Evolutionary conservation across 306 rosid genomes (phyloP), one percentile per base, ranked within the genome.

Genomic region (Pterocarpus macrocarpus): DNA sequence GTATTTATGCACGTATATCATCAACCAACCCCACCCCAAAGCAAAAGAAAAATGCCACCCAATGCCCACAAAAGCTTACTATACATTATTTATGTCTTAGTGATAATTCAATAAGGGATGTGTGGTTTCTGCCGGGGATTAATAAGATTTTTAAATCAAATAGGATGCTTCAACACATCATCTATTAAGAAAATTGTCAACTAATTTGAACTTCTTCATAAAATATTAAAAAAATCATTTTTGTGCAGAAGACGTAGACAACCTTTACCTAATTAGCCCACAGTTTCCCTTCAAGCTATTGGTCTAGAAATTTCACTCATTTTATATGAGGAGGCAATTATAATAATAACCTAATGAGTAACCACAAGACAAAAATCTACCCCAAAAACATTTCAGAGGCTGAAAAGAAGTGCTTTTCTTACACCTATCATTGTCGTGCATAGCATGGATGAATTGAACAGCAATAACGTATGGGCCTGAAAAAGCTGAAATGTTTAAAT

Each of bases 201-300:
- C 64, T 47, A 34, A 35, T 2, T 72, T 17, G 56, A 56, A 9
- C 50, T 56, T 38, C 15, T 22, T 22, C 28, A 22, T 22, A 22
- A 22, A 22, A 2, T 10, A 11, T 10, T 39, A 11, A 5, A 39
- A 22, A 15, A 22, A 22, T 5, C 68, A 74, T 41, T 74, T 57
- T 44, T 22, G 22, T 34, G 35, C 35, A 17, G 38, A 35, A 45
- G 34, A 22, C 35, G 8, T 17, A 58, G 44, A n/a, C 14, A 50
- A 33, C 3, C 61, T 61, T 50, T 44, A 32, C 58, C 15, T 15
- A 39, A 56, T 30, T n/a, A 55, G 50, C 44, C 13, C 43, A n/a
- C 39, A 63, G 45, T 75, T 43, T 38, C 22, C 75, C 62, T 77
- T 49, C 80, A 34, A 14, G 30, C 70, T 35, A 61, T 47, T 69